These are phyloP conservation scores for Hysterangium stoloniferum DNA, from an alignment of 768 basidiomycete species.

Conservation along the genomic window DNA sequence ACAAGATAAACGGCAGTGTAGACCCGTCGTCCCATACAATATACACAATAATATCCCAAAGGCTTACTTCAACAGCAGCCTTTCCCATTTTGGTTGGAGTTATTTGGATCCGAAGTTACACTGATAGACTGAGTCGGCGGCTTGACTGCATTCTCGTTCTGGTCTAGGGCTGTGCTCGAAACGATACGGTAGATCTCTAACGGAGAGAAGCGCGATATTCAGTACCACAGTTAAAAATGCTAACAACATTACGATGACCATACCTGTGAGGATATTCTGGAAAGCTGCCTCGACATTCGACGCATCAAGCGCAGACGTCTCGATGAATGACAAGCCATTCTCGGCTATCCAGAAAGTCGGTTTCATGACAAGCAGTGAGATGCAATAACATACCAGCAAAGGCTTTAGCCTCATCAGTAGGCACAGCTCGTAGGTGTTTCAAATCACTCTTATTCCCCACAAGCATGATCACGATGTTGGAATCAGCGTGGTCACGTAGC, in stretches of 20 bases:
- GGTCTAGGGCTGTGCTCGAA: slow-evolving; percentile 91
- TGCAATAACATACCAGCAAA: slow-evolving; percentile 66
- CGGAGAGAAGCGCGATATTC: slow-evolving; percentile 5
- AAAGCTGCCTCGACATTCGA: slow-evolving; percentile 97
- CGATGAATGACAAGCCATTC: slow-evolving; percentile 90
- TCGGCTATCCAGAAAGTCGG: slow-evolving; percentile 46
- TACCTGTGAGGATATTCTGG: slow-evolving; percentile 91
- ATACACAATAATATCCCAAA: too few relatives aligned
- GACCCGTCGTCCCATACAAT: too few relatives aligned
- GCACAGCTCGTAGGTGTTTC: slow-evolving; percentile 92
- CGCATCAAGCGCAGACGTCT: slow-evolving; percentile 99
- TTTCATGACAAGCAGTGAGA: neutral
- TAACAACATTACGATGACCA: slow-evolving; percentile 20
- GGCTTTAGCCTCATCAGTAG: slow-evolving; percentile 93
- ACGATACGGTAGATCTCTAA: slow-evolving; percentile 97
- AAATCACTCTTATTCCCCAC: slow-evolving; percentile 99
- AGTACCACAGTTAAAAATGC: too few relatives aligned
- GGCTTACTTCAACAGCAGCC: slow-evolving; percentile 35
- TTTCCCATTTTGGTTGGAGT: slow-evolving; percentile 29
- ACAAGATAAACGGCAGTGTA: too few relatives aligned
- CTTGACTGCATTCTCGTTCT: slow-evolving; percentile 69
- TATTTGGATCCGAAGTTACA: slow-evolving; percentile 58
- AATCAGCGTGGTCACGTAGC: slow-evolving; percentile 88
- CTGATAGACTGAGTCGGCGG: slow-evolving; percentile 76
- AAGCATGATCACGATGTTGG: slow-evolving; percentile 92